These are phyloP conservation scores for Xylaria cubensis DNA, from an alignment of 495 filamentous ascomycete species.

Conservation along the genomic window DNA sequence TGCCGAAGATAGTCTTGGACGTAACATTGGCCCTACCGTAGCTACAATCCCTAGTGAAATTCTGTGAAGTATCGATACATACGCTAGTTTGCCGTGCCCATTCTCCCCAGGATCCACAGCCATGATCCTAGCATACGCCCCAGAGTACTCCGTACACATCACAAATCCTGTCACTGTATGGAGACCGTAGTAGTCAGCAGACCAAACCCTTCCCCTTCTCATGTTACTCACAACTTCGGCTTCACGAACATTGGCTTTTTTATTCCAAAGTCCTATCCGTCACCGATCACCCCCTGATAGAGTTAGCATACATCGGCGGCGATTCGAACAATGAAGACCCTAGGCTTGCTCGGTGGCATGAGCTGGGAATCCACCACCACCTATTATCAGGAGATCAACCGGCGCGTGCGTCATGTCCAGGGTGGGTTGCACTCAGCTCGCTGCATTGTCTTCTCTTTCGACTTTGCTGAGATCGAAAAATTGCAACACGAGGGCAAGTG, in stretches of 20 bases:
- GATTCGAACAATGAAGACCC: constrained; percentile 16
- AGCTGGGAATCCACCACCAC: constrained; percentile 24
- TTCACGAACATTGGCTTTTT: not conserved
- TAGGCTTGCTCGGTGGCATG: constrained; percentile 22
- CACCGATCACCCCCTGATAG: not conserved
- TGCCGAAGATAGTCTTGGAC: not conserved
- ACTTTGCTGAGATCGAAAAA: constrained; percentile 21
- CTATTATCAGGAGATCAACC: constrained; percentile 25
- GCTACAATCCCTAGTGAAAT: not conserved
- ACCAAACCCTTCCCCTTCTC: constrained; percentile 8
- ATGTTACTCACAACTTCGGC: not conserved
- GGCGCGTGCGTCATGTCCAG: constrained; percentile 16
- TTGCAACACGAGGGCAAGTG: constrained; percentile 24
- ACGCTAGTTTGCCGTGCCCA: not conserved
- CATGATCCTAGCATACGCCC: not conserved
- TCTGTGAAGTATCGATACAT: not conserved
- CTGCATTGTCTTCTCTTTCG: constrained; percentile 25
- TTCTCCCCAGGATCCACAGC: not conserved
- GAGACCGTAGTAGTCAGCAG: constrained; percentile 13
- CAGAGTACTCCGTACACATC: not conserved
- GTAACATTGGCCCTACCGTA: constrained; percentile 7
- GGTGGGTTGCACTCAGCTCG: constrained; percentile 23
- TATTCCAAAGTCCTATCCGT: not conserved
- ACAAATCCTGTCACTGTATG: not conserved
- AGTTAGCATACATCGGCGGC: not conserved